Percentiles rank a stretch among this genome's conserved stretches.
phyloP scores from a whole-genome alignment of 2,329 filamentous ascomycete species.

The Fusarium pseudocircinatum region DNA sequence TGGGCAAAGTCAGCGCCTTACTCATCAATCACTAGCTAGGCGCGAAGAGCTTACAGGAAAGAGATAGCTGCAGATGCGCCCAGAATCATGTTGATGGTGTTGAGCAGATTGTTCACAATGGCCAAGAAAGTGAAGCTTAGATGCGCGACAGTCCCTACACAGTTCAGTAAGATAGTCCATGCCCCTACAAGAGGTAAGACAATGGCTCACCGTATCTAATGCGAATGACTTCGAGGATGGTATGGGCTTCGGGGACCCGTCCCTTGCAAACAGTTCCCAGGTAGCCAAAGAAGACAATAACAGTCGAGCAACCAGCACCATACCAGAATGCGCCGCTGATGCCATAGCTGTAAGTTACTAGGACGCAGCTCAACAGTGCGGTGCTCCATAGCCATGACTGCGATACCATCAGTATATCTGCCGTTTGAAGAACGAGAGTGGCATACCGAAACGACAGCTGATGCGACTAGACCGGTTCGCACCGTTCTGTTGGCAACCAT shows the following conservation, averaged over 20 bases:
- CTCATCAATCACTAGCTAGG: too few species aligned
- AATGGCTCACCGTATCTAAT: neutral
- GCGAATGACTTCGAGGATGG: neutral
- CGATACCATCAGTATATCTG: rapidly evolving
- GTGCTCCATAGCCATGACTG: neutral
- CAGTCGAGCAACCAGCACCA: neutral
- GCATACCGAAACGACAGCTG: rapidly evolving
- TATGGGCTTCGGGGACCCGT: neutral
- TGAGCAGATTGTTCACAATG: neutral
- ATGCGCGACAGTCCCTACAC: neutral
- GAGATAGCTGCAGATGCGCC: neutral
- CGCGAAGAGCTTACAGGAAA: neutral
- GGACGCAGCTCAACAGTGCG: neutral
- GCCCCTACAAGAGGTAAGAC: too few species aligned
- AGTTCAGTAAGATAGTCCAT: neutral
- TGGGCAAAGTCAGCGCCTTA: rapidly evolving
- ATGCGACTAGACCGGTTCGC: neutral
- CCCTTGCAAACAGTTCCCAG: neutral
- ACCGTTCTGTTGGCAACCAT: neutral
- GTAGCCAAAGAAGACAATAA: neutral
- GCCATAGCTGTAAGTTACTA: neutral
- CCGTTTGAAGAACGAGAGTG: rapidly evolving
- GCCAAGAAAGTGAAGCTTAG: neutral
- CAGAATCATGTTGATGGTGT: neutral
- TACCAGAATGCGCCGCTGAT: neutral